These are phyloP conservation scores for Erythrobasidium hasegawianum DNA, from an alignment of 1,284 basidiomycete genomes.

Conservation along the genomic window DNA sequence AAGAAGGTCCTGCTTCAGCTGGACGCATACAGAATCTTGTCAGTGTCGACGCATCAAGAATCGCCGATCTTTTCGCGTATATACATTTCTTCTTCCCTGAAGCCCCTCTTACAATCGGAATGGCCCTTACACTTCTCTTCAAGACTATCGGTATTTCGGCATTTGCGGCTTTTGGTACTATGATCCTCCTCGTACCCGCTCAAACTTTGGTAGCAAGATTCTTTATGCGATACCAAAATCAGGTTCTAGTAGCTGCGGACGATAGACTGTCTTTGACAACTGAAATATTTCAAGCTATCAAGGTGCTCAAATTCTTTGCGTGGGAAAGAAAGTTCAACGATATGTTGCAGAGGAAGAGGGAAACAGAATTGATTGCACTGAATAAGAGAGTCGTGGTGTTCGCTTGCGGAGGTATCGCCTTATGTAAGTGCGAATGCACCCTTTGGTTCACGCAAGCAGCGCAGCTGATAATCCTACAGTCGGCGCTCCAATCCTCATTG, in stretches of 20 bases:
- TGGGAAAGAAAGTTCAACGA: slow-evolving; percentile 54
- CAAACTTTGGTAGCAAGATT: slow-evolving; percentile 51
- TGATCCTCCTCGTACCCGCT: slow-evolving; percentile 51
- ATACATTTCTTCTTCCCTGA: slow-evolving; percentile 50
- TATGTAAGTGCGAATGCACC: too few relatives aligned
- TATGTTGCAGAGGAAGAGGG: slow-evolving; percentile 53
- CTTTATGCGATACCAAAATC: slow-evolving; percentile 53
- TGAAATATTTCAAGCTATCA: slow-evolving; percentile 57
- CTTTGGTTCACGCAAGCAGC: too few relatives aligned
- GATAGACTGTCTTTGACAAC: slow-evolving; percentile 55
- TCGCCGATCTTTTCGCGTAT: slow-evolving; percentile 47
- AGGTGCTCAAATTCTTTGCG: slow-evolving; percentile 53
- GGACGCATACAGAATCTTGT: slow-evolving; percentile 58
- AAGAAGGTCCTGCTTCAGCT: slow-evolving; percentile 46
- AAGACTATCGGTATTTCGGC: slow-evolving; percentile 52
- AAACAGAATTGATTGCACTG: slow-evolving; percentile 53
- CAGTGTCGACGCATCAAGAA: slow-evolving; percentile 55
- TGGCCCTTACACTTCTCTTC: slow-evolving; percentile 54
- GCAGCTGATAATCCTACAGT: too few relatives aligned
- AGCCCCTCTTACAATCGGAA: slow-evolving; percentile 51
- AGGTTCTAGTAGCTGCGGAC: slow-evolving; percentile 55
- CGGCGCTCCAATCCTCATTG: slow-evolving; percentile 39
- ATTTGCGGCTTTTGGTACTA: slow-evolving; percentile 51
- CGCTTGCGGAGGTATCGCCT: slow-evolving; percentile 53
- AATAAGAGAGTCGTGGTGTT: slow-evolving; percentile 53